Evolutionary conservation across 164 flowering plant genomes (phyloP).

Genomic region (Kingdonia uniflora): DNA sequence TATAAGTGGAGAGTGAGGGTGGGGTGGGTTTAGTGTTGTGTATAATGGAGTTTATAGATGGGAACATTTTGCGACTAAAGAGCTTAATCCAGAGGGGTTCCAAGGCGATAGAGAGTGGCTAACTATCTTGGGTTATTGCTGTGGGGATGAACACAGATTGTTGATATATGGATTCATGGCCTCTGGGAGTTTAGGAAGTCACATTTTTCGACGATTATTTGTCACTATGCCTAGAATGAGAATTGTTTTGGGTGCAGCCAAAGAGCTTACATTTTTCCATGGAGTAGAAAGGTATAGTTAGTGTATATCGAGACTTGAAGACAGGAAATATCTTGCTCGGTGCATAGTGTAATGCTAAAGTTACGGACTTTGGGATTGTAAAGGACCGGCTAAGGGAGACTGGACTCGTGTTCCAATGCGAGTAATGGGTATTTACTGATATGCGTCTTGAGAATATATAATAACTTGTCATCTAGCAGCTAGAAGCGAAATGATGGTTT

Average conservation of each 20-base stretch:
- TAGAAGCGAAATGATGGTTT: constrained; percentile 88
- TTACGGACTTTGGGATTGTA: constrained; percentile 96
- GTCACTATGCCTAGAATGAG: constrained; percentile 68
- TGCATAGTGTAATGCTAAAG: constrained; percentile 75
- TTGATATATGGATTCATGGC: constrained; percentile 92
- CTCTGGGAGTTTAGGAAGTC: constrained; percentile 79
- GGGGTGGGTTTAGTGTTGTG: constrained; percentile 94
- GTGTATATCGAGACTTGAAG: constrained; percentile 90
- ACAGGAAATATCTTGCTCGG: constrained; percentile 89
- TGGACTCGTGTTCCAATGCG: constrained; percentile 94
- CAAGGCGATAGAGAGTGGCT: constrained; percentile 98
- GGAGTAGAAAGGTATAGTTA: constrained; percentile 64
- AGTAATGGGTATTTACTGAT: constrained; percentile 94
- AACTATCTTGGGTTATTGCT: constrained; percentile 90
- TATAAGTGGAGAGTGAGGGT: too few relatives aligned
- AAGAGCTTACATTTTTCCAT: constrained; percentile 93
- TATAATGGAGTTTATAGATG: constrained; percentile 83
- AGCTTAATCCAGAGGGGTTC: constrained; percentile 72
- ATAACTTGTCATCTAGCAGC: constrained; percentile 95
- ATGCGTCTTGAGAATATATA: constrained; percentile 93
- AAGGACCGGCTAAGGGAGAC: constrained; percentile 94
- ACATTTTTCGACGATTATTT: constrained; percentile 66
- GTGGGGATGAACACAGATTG: constrained; percentile 81
- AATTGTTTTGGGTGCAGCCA: constrained; percentile 87
- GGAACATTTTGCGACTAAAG: constrained; percentile 72